Conservation (phyloP, 1,139 yeast genomes). For the Debaryomycetaceae sp. region DNA sequence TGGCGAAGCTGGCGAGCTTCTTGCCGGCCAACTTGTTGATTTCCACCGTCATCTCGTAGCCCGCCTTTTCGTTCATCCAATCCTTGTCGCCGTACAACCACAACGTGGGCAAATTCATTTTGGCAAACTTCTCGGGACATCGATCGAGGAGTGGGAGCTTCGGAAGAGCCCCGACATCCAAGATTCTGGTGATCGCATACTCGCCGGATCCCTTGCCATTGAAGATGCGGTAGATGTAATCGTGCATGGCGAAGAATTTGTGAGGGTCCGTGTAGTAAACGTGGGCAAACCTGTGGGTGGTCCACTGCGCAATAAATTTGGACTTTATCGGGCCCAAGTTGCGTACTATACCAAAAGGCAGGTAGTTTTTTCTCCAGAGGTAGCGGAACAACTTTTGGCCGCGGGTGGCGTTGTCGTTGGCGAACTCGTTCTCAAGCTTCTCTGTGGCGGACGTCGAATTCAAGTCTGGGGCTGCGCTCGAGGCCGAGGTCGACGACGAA, state of each 20-base stretch:
- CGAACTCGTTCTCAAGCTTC: constrained; percentile 7
- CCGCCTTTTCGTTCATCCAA: constrained; percentile 48
- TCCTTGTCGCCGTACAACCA: constrained; percentile 46
- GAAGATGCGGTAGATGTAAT: constrained; percentile 39
- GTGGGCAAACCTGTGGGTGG: constrained; percentile 37
- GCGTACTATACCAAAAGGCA: constrained; percentile 37
- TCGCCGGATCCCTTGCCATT: constrained; percentile 44
- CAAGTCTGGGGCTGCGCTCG: too few species aligned
- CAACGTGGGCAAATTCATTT: constrained; percentile 38
- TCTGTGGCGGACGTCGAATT: constrained; percentile 14
- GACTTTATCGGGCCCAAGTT: constrained; percentile 35
- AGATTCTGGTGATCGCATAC: constrained; percentile 39
- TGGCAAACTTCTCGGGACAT: constrained; percentile 32
- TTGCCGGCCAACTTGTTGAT: constrained; percentile 29
- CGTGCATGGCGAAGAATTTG: constrained; percentile 33
- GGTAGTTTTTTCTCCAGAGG: constrained; percentile 36
- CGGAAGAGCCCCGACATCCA: constrained; percentile 38
- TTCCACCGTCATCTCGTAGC: constrained; percentile 35
- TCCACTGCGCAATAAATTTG: constrained; percentile 37
- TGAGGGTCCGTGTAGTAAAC: constrained; percentile 26
- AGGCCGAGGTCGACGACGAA: background rate
- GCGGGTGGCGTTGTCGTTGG: constrained; percentile 14
- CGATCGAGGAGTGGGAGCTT: constrained; percentile 42
- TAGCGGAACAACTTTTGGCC: constrained; percentile 21
- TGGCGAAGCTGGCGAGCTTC: constrained; percentile 31